phyloP scores from a whole-genome alignment of 441 rosid species.

The Jatropha podagrica region DNA sequence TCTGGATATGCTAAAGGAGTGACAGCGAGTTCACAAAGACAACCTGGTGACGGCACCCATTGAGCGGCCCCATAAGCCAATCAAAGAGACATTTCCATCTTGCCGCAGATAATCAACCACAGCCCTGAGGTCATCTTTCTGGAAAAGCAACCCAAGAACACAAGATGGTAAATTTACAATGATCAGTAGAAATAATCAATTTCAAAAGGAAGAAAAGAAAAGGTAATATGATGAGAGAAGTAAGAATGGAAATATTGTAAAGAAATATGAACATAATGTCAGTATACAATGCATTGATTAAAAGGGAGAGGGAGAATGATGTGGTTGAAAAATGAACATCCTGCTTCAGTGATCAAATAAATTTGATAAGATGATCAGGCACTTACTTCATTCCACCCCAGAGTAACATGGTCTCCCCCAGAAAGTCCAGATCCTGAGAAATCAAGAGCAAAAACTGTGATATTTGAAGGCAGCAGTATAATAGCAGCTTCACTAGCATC shows the following conservation, averaged over 20 bases:
- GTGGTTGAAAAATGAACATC: neutral
- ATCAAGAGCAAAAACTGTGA: slow-evolving; percentile 94
- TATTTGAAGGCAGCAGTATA: slow-evolving; percentile 87
- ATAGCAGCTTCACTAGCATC: slow-evolving; percentile 99
- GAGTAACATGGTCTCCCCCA: slow-evolving; percentile 91
- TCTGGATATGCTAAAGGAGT: slow-evolving; percentile 14
- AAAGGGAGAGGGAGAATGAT: neutral
- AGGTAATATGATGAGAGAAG: slow-evolving; percentile 5
- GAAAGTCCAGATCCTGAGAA: slow-evolving; percentile 98
- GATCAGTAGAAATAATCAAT: slow-evolving; percentile 11
- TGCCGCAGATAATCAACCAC: slow-evolving; percentile 83
- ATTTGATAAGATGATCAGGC: slow-evolving; percentile 11
- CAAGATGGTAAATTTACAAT: slow-evolving; percentile 22
- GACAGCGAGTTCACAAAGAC: slow-evolving; percentile 19
- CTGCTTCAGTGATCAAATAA: neutral
- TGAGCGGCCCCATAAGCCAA: slow-evolving; percentile 98
- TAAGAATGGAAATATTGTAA: neutral
- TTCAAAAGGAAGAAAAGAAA: slow-evolving; percentile 7
- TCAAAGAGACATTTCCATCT: slow-evolving; percentile 91
- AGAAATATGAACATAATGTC: slow-evolving; percentile 11
- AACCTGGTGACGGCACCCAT: slow-evolving; percentile 99
- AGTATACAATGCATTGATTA: neutral
- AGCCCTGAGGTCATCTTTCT: slow-evolving; percentile 92
- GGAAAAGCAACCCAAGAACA: slow-evolving; percentile 35
- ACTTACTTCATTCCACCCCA: slow-evolving; percentile 95